These are phyloP conservation scores for Sclerotinia sclerotiorum DNA, from an alignment of 2,329 filamentous ascomycete species.

Conservation along the genomic window DNA sequence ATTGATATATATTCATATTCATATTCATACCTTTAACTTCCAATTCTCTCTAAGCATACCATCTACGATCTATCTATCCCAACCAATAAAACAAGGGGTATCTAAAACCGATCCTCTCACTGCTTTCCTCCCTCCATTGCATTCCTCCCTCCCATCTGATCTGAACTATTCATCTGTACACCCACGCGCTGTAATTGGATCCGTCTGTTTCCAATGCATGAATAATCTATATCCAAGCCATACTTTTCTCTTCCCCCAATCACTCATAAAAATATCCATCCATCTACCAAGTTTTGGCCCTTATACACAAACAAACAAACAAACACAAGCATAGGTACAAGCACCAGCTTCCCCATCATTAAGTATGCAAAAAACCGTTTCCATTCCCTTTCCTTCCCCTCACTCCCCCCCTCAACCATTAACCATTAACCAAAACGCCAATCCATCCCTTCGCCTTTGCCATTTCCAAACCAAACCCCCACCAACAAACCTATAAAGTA, in stretches of 20 bases:
- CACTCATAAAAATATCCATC: no score
- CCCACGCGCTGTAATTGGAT: background rate
- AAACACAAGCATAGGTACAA: background rate
- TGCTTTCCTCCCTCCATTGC: no score
- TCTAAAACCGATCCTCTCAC: no score
- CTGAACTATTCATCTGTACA: background rate
- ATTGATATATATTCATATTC: no score
- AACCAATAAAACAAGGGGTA: no score
- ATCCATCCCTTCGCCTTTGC: no score
- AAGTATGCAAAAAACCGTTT: background rate
- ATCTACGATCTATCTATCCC: no score
- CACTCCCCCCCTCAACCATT: no score
- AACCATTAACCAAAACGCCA: background rate
- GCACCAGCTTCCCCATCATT: background rate
- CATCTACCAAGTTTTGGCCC: background rate
- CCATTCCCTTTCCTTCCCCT: background rate
- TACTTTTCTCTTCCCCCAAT: no score
- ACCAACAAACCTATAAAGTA: conserved; percentile 55
- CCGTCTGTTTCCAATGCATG: background rate
- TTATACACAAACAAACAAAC: background rate
- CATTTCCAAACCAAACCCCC: background rate
- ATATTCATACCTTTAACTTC: no score
- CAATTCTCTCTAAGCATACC: no score
- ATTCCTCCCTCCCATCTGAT: no score
- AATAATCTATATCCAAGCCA: background rate